Evolutionary conservation across 202 grass and related monocot genomes (phyloP).

Genomic region (Carex arenaria): DNA sequence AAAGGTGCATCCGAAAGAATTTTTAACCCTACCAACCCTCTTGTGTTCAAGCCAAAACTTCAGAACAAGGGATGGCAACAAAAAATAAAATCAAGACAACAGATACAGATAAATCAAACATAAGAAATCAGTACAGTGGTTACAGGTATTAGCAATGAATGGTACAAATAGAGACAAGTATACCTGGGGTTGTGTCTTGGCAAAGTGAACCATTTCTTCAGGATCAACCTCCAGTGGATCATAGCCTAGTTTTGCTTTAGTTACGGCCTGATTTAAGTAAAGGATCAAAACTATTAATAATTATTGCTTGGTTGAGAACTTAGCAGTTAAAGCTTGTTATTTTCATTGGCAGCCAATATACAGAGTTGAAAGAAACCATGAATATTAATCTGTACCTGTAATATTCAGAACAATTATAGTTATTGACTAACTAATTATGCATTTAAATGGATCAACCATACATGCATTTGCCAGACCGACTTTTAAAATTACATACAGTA

Average conservation of each 20-base stretch:
- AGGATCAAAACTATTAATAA: constrained; percentile 22
- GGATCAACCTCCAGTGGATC: constrained; percentile 94
- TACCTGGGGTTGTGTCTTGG: constrained; percentile 89
- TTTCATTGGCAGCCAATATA: background rate
- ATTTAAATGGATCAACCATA: background rate
- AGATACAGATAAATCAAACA: background rate
- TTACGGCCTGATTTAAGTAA: constrained; percentile 76
- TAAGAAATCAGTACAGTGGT: background rate
- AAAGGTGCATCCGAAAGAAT: background rate
- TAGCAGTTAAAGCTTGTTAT: constrained; percentile 5
- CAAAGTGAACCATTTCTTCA: constrained; percentile 99
- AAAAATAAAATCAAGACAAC: background rate
- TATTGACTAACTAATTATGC: background rate
- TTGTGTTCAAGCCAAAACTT: background rate
- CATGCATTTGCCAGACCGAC: background rate
- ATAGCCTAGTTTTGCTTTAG: constrained; percentile 97
- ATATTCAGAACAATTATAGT: background rate
- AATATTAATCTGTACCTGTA: background rate
- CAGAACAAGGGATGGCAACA: background rate
- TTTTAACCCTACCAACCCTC: background rate
- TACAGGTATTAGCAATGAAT: background rate
- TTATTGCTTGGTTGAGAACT: constrained; percentile 16
- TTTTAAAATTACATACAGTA: constrained; percentile 5
- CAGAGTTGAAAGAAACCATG: background rate
- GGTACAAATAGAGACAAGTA: background rate